Evolutionary conservation across 2,329 filamentous ascomycete genomes (phyloP).

Genomic region (Septoria petroselini): DNA sequence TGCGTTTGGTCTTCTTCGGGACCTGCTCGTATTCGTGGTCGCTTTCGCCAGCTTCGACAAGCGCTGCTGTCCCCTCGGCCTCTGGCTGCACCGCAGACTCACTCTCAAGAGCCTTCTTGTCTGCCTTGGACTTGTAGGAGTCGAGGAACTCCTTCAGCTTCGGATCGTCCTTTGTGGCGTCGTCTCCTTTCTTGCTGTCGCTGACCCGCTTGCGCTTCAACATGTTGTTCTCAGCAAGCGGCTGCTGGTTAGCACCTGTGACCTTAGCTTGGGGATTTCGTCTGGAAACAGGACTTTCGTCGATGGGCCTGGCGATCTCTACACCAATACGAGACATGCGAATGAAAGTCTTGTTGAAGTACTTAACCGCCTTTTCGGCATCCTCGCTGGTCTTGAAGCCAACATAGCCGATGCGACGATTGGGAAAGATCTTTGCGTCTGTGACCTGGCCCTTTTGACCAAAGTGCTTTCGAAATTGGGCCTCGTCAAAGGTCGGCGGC

Average conservation of each 20-base stretch:
- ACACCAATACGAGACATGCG: constrained; percentile 92
- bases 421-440: constrained; percentile 85
- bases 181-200: constrained; percentile 45
- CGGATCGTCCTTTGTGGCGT: constrained; percentile 55
- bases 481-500: constrained; percentile 79
- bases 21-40: constrained; percentile 68
- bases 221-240: constrained; percentile 26
- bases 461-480: constrained; percentile 87
- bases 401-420: constrained; percentile 90
- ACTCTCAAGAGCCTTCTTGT: constrained; percentile 52
- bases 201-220: constrained; percentile 68
- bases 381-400: constrained; percentile 82
- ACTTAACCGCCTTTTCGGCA: constrained; percentile 79
- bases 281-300: constrained; percentile 36
- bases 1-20: constrained; percentile 46
- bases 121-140: constrained; percentile 66
- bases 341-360: constrained; percentile 93
- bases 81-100: constrained; percentile 40
- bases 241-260: constrained; percentile 22
- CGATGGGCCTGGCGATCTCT: constrained; percentile 77
- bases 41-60: constrained; percentile 52
- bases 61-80: constrained; percentile 25
- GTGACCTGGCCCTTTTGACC: constrained; percentile 70
- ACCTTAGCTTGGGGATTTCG: constrained; percentile 21
- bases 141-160: constrained; percentile 84